Conservation (phyloP, 2,329 filamentous ascomycete genomes). For the Colletotrichum sp. region DNA sequence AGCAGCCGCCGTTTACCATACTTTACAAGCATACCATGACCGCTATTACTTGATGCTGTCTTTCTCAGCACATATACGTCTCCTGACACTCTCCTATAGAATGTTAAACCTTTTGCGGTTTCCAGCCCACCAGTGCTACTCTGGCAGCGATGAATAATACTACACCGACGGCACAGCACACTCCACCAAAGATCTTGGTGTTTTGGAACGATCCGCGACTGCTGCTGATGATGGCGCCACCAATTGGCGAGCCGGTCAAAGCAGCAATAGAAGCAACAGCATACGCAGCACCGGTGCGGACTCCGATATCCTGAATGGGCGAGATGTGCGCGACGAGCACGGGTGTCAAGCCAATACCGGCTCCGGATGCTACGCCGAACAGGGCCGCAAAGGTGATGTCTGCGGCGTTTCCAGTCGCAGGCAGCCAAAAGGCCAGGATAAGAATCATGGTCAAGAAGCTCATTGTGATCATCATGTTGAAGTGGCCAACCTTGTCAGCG, state of each 20-base stretch:
- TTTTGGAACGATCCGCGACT: background rate
- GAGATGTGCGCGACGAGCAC: constrained; percentile 53
- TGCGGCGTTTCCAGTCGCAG: constrained; percentile 27
- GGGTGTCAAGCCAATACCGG: constrained; percentile 33
- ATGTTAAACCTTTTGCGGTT: background rate
- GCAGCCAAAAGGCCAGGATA: constrained; percentile 42
- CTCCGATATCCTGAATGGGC: constrained; percentile 58
- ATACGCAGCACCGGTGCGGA: constrained; percentile 48
- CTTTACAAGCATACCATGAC: background rate
- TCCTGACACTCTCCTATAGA: background rate
- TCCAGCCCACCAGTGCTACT: background rate
- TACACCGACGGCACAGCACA: background rate
- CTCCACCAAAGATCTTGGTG: background rate
- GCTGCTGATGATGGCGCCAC: constrained; percentile 23
- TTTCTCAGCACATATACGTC: background rate
- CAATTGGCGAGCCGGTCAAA: constrained; percentile 26
- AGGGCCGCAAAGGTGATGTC: constrained; percentile 34
- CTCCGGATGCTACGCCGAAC: constrained; percentile 41
- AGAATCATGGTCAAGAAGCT: constrained; percentile 40
- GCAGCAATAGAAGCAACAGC: constrained; percentile 19
- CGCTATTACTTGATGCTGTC: background rate
- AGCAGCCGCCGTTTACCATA: background rate
- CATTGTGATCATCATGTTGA: constrained; percentile 44
- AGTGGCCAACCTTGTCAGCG: constrained; percentile 30
- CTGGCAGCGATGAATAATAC: background rate